These are phyloP conservation scores for Colletotrichum eleusines DNA, from an alignment of 2,329 filamentous ascomycete genomes.

Conservation along the genomic window DNA sequence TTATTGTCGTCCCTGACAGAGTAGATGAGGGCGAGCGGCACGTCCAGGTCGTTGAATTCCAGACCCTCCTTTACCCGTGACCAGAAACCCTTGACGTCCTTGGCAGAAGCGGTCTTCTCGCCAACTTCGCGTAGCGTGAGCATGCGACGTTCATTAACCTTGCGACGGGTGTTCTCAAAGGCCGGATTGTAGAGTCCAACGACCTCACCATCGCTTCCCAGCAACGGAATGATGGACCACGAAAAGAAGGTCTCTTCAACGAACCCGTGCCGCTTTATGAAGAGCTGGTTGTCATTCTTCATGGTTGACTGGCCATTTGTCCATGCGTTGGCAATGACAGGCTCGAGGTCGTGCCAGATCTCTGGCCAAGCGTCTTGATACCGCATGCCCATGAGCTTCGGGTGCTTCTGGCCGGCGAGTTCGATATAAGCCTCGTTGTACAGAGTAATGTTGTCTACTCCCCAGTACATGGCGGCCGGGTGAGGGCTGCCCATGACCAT, in stretches of 20 bases:
- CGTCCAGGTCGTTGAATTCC: constrained; percentile 79
- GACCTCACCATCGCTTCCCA: constrained; percentile 79
- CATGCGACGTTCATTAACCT: constrained; percentile 84
- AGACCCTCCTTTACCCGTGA: constrained; percentile 75
- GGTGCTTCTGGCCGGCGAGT: constrained; percentile 82
- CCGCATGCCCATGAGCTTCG: constrained; percentile 77
- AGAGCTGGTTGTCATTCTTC: constrained; percentile 85
- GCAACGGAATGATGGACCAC: constrained; percentile 83
- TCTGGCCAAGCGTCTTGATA: constrained; percentile 79
- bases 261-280: constrained; percentile 76
- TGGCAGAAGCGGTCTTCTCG: constrained; percentile 78
- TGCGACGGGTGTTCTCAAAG: constrained; percentile 84
- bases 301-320: constrained; percentile 81
- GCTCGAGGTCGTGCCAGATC: constrained; percentile 78
- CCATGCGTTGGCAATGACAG: constrained; percentile 75
- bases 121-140: constrained; percentile 82
- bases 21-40: constrained; percentile 83
- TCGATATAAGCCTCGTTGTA: constrained; percentile 81
- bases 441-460: constrained; percentile 73
- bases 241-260: constrained; percentile 86
- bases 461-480: constrained; percentile 85
- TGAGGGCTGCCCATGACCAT: constrained; percentile 84
- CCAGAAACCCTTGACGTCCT: constrained; percentile 82
- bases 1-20: constrained; percentile 75
- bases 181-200: constrained; percentile 83